Evolutionary conservation across 768 basidiomycete species (phyloP).

Genomic region (Xerocomellus amylosporus): DNA sequence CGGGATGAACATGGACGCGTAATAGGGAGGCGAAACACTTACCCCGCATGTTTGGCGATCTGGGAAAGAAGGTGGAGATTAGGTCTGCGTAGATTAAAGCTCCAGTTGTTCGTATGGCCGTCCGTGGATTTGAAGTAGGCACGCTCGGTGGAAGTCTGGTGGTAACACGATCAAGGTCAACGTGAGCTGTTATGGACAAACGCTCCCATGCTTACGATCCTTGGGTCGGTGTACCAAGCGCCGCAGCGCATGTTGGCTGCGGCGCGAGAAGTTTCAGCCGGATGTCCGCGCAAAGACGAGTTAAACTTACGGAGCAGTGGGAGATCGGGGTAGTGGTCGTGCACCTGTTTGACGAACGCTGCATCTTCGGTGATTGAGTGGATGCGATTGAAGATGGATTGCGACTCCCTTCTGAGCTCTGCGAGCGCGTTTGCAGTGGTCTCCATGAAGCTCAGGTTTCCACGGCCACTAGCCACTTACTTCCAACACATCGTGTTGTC

Average conservation of each 20-base stretch:
- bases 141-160: slow-evolving; percentile 17
- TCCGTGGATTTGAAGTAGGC: slow-evolving; percentile 95
- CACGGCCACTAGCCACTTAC: neutral
- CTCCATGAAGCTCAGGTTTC: neutral
- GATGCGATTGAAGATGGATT: slow-evolving; percentile 82
- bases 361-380: slow-evolving; percentile 84
- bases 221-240: slow-evolving; percentile 86
- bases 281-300: neutral
- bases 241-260: slow-evolving; percentile 92
- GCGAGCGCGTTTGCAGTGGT: slow-evolving; percentile 34
- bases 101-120: slow-evolving; percentile 83
- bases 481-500: neutral
- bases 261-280: neutral
- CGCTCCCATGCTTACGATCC: slow-evolving; percentile 40
- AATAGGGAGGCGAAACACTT: neutral
- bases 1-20: neutral
- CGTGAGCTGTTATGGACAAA: neutral
- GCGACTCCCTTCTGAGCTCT: slow-evolving; percentile 61
- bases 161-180: neutral
- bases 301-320: slow-evolving; percentile 54
- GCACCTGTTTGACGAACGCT: slow-evolving; percentile 59
- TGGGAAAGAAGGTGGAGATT: slow-evolving; percentile 76
- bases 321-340: slow-evolving; percentile 44
- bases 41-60: slow-evolving; percentile 60
- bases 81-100: slow-evolving; percentile 77